A percentile compares a stretch with the other conserved stretches of the same genome.
These are phyloP conservation scores for Hypoxylon sp. DNA, from an alignment of 2,329 filamentous ascomycete genomes.

Conservation along the genomic window DNA sequence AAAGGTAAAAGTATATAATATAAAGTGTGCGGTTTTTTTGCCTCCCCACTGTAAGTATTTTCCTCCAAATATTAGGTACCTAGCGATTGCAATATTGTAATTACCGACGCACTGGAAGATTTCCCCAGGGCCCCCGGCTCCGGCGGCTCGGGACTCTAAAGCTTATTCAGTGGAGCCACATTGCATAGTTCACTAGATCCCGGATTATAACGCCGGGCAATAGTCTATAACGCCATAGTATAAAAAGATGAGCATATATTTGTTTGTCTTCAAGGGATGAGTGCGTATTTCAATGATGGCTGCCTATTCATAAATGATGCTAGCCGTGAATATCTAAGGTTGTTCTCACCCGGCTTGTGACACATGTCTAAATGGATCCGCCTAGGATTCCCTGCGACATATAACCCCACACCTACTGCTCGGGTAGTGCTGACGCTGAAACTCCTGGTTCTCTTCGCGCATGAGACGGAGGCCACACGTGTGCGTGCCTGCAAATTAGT, in stretches of 20 bases:
- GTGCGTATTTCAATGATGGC: background rate
- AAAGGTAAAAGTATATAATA: too few species aligned
- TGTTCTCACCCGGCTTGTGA: background rate
- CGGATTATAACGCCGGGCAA: background rate
- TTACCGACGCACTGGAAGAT: background rate
- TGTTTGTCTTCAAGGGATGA: background rate
- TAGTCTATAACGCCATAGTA: background rate
- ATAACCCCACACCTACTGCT: background rate
- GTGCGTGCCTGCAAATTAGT: background rate
- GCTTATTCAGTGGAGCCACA: slow-evolving; percentile 15
- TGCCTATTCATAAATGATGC: background rate
- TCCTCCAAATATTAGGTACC: too few species aligned
- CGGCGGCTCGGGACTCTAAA: slow-evolving; percentile 1
- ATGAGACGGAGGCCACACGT: background rate
- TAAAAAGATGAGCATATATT: background rate
- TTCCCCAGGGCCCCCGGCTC: slow-evolving; percentile 2
- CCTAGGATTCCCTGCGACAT: background rate
- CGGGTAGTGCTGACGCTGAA: background rate
- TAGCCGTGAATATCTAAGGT: background rate
- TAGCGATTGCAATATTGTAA: too few species aligned
- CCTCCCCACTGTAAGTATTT: too few species aligned
- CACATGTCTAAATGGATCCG: background rate
- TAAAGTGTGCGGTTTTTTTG: too few species aligned
- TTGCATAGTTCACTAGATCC: background rate
- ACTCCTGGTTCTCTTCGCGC: background rate